Evolutionary conservation across 2,329 filamentous ascomycete genomes (phyloP).

Genomic region (Esteya vermicola): DNA sequence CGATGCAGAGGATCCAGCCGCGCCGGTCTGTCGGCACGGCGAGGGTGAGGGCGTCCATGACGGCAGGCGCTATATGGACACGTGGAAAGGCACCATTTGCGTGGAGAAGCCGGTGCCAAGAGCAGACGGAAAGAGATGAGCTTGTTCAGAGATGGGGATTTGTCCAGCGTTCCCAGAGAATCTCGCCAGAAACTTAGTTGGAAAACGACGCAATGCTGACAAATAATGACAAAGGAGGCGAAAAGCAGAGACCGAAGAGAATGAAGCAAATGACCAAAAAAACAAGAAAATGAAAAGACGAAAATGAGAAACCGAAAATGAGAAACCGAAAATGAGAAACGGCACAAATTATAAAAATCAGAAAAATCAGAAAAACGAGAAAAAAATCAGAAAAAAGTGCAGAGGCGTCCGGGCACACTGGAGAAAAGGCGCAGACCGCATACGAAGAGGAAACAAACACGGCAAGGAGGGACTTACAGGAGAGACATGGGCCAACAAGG

Average conservation of each 20-base stretch:
- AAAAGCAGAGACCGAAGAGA: not conserved
- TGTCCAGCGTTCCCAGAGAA: no score
- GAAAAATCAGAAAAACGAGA: no score
- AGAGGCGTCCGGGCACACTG: not conserved
- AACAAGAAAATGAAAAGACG: not conserved
- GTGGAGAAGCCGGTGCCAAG: no score
- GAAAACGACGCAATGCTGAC: no score
- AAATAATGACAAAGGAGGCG: not conserved
- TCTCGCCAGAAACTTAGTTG: no score
- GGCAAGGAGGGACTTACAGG: not conserved
- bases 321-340: not conserved
- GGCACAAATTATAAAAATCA: no score
- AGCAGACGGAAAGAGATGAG: no score
- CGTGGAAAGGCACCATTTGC: no score
- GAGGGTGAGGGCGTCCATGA: not conserved
- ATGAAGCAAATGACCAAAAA: no score
- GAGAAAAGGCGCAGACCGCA: not conserved
- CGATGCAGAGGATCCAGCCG: constrained; percentile 85
- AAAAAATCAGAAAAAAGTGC: no score
- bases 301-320: not conserved
- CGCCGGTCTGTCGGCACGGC: constrained; percentile 64
- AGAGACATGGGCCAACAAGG: not conserved
- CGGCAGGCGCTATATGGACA: not conserved
- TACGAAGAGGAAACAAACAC: not conserved
- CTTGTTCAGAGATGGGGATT: no score